Evolutionary conservation across 768 basidiomycete species (phyloP), one percentile per base, ranked within the genome.

Genomic region (Favolaschia claudopus): DNA sequence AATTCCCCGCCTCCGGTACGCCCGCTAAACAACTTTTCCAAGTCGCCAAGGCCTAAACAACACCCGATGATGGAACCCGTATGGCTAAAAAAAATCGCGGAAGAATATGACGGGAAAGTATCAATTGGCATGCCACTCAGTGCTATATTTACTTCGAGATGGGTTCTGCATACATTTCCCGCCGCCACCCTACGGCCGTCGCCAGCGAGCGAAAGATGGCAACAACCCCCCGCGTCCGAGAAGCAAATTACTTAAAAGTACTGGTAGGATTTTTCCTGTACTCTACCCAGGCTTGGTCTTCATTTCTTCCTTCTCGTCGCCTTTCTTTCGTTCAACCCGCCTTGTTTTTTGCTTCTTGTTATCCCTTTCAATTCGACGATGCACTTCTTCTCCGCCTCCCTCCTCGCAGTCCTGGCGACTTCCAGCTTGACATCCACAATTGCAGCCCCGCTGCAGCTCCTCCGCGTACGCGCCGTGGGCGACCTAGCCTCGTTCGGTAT

Each of bases 211-310:
- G n/a, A n/a, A n/a, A n/a, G n/a, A n/a, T n/a, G n/a, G n/a, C n/a
- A n/a, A n/a, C n/a, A n/a, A n/a, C n/a, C 38, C 15, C 13, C 3
- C 19, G 13, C 38, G 15, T 17, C 13, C 5, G 10, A 10, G 38
- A 39, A 2, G 38, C 24, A n/a, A 22, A 39, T 22, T 29, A 32
- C 45, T 47, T 32, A 47, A 47, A 33, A 47, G 45, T 32, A 20
- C 29, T 22, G 19, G 45, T 12, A 29, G 14, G 19, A 32, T 20
- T 33, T 24, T 13, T 19, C 20, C n/a, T n/a, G n/a, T n/a, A n/a
- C n/a, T n/a, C n/a, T n/a, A n/a, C n/a, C n/a, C n/a, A 32, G 31
- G 45, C 45, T 47, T 47, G 45, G 45, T 47, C 45, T 47, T 47
- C 45, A 31, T 20, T 22, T 20, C 17, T 42, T 25, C 22, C 40